Conservation (phyloP, 2,329 filamentous ascomycete species). For the Emmonsiellopsis sp. region DNA sequence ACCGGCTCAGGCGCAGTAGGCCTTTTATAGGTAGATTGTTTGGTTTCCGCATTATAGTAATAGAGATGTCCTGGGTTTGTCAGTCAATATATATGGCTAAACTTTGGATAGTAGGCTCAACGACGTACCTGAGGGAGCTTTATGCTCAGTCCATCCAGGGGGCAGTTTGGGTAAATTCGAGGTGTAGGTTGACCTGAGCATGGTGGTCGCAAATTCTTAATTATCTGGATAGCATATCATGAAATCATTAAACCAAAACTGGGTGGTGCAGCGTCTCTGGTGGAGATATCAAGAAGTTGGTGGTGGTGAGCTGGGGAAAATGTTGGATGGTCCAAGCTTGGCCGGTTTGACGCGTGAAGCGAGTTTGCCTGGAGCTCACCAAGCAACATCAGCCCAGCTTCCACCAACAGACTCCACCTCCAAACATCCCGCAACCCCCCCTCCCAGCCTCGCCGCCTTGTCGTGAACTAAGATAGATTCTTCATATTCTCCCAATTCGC, state of each 20-base stretch:
- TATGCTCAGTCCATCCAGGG: conserved; percentile 87
- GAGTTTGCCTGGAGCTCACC: conserved; percentile 14
- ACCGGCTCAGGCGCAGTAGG: conserved; percentile 42
- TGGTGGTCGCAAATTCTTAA: conserved; percentile 23
- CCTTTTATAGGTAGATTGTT: conserved; percentile 78
- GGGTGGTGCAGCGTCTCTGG: neutral
- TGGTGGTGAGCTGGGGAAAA: neutral
- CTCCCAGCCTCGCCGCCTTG: neutral
- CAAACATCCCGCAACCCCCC: neutral
- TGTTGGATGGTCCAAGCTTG: conserved; percentile 13
- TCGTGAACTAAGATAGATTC: neutral
- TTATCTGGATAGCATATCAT: neutral
- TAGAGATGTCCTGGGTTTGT: conserved; percentile 60
- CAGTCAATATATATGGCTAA: neutral
- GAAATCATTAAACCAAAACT: neutral
- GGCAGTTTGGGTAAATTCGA: conserved; percentile 54
- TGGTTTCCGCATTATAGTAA: conserved; percentile 75
- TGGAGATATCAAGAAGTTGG: neutral
- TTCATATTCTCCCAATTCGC: neutral
- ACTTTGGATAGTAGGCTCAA: neutral
- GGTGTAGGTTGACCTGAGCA: conserved; percentile 69
- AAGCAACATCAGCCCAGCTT: conserved; percentile 2
- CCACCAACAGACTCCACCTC: neutral
- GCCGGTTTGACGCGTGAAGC: conserved; percentile 12
- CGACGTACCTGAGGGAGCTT: conserved; percentile 61